A percentile compares a stretch with the other conserved stretches of the same genome.
phyloP scores from a whole-genome alignment of 345 rosid genomes.

The Eucalyptus marginata region DNA sequence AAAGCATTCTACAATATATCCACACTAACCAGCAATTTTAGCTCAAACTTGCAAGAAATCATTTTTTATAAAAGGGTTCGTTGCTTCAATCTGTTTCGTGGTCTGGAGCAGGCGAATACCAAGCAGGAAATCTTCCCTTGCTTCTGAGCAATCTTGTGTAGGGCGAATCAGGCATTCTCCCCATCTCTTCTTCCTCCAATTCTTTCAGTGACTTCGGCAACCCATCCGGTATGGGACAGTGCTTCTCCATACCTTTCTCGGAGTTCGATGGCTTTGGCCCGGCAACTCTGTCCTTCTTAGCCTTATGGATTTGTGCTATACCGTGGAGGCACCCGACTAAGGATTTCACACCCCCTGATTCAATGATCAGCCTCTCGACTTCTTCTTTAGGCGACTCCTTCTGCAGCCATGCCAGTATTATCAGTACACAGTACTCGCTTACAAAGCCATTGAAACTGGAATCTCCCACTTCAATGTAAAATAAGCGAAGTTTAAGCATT shows the following conservation, averaged over 20 bases:
- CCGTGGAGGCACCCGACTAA: slow-evolving; percentile 65
- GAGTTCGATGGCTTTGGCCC: neutral
- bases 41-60: neutral
- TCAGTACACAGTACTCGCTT: neutral
- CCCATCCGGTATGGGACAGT: slow-evolving; percentile 62
- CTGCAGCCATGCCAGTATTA: slow-evolving; percentile 3
- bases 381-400: slow-evolving; percentile 41
- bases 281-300: slow-evolving; percentile 1
- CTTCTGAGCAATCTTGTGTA: slow-evolving; percentile 61
- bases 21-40: neutral
- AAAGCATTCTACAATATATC: neutral
- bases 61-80: neutral
- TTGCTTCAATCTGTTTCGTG: slow-evolving; percentile 48
- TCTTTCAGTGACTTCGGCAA: slow-evolving; percentile 65
- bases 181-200: slow-evolving; percentile 71
- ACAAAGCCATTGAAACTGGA: neutral
- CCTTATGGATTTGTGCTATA: slow-evolving; percentile 29
- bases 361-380: slow-evolving; percentile 49
- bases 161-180: slow-evolving; percentile 68
- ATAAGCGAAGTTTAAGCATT: neutral
- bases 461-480: neutral
- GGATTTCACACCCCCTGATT: slow-evolving; percentile 55
- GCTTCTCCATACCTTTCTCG: slow-evolving; percentile 6
- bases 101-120: slow-evolving; percentile 73
- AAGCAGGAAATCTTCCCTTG: slow-evolving; percentile 55